Base-by-base conservation (phyloP, 495 filamentous ascomycete genomes). In the Aspergillus sclerotioniger region DNA sequence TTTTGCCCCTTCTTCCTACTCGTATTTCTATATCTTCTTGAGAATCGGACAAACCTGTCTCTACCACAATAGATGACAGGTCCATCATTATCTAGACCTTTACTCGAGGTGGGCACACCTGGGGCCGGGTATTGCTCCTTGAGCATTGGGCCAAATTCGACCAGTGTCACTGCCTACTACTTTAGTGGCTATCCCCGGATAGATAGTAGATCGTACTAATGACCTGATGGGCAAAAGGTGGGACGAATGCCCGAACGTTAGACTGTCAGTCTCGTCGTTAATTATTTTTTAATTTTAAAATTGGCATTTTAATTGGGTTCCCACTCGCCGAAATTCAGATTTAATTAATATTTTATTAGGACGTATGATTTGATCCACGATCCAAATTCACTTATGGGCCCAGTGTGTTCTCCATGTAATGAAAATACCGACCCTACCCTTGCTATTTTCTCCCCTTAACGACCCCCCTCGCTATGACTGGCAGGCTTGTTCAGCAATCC, bases 171-270 rank as follows among this genome's bases (percentile, higher is more conserved):
- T 41, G 13, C 37, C 13, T 41, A 13, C 37, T n/a, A 13, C 37
- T n/a, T 41, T 41, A 41, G 37, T 41, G 12, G 8, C 37, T 41
- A 6, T 41, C 37, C 37, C 37, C 37, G 37, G 37, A 29, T 49
- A 49, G 46, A 49, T 49, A 49, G 25, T 50, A 21, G 47, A 50
- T 50, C 47, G 47, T 50, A 50, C 47, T 50, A 50, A 50, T 32
- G 13, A 16, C 3, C 25, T 50, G 31, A 50, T 32, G 13, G 28
- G 12, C 25, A 31, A 32, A 16, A 13, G 25, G 47, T 50, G 47
- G 47, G 47, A n/a, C 47, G 16, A 50, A 25, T 50, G 28, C 47
- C 47, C 31, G 47, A 29, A 32, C 47, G 47, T 50, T 50, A 32
- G 47, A 50, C 47, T 50, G 47, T 50, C 47, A 50, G 25, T 17